A percentile compares a stretch with the other conserved stretches of the same genome.
Conservation (phyloP, 192 early-diverging fungal genomes). For the Backusella luteola region DNA sequence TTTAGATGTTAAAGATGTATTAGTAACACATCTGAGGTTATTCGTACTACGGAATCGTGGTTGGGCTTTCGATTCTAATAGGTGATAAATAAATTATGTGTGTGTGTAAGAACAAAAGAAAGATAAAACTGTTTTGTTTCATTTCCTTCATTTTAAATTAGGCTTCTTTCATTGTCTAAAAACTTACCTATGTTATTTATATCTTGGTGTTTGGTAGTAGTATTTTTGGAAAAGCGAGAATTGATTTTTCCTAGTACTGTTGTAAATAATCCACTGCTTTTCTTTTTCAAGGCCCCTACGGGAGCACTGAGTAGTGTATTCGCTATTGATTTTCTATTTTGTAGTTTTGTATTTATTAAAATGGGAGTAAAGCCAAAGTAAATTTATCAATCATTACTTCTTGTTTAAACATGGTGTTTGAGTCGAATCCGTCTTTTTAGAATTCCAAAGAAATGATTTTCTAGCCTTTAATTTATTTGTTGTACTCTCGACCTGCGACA, state of each 20-base stretch:
- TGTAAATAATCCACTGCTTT: background rate
- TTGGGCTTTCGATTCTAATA: background rate
- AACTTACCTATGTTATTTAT: background rate
- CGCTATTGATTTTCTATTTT: background rate
- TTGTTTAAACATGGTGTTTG: background rate
- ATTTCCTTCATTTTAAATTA: background rate
- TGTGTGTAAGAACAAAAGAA: background rate
- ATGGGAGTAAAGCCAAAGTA: background rate
- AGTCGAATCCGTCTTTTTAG: background rate
- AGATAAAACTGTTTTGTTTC: background rate
- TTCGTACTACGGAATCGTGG: background rate
- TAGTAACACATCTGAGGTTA: background rate
- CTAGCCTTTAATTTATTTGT: background rate
- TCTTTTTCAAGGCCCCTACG: background rate
- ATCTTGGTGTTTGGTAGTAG: background rate
- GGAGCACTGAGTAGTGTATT: background rate
- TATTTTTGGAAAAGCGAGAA: background rate
- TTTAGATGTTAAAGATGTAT: background rate
- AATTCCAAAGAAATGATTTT: conserved; percentile 4
- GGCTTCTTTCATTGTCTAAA: background rate
- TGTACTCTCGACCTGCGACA: background rate
- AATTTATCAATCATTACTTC: background rate
- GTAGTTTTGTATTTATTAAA: background rate
- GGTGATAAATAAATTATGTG: background rate
- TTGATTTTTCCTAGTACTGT: background rate